These are phyloP conservation scores for Russula dissimulans DNA, from an alignment of 768 basidiomycete genomes.

Conservation along the genomic window DNA sequence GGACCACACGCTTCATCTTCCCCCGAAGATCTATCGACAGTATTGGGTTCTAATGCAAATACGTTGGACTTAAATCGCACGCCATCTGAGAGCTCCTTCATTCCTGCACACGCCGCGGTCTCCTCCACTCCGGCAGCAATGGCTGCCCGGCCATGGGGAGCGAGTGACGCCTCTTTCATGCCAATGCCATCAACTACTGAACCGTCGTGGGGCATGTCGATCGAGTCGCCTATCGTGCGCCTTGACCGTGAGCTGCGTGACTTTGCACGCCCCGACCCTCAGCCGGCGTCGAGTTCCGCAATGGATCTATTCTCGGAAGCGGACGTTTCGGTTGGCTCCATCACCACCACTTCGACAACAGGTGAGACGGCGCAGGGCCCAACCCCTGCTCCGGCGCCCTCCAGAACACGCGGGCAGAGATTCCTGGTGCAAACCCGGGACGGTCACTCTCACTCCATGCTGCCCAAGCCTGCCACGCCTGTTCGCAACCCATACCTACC, in stretches of 20 bases:
- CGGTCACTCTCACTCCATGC: conserved; percentile 44
- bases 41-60: conserved; percentile 5
- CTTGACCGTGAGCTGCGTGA: conserved; percentile 54
- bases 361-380: neutral
- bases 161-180: neutral
- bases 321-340: neutral
- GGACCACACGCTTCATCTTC: neutral
- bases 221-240: conserved; percentile 66
- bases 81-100: conserved; percentile 62
- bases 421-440: conserved; percentile 18
- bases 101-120: conserved; percentile 59
- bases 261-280: conserved; percentile 38
- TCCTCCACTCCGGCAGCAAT: conserved; percentile 68
- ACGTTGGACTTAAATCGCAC: conserved; percentile 36
- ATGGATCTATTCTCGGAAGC: conserved; percentile 22
- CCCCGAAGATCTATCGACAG: conserved; percentile 13
- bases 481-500: conserved; percentile 55
- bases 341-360: neutral
- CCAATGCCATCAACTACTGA: conserved; percentile 20
- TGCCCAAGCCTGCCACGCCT: conserved; percentile 48
- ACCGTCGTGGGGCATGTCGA: conserved; percentile 60
- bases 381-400: neutral
- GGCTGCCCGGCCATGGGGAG: neutral
- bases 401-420: neutral
- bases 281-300: conserved; percentile 16